Base-by-base conservation (phyloP, 2,329 filamentous ascomycete genomes). In the Nothophaeocryptopus gaeumannii region DNA sequence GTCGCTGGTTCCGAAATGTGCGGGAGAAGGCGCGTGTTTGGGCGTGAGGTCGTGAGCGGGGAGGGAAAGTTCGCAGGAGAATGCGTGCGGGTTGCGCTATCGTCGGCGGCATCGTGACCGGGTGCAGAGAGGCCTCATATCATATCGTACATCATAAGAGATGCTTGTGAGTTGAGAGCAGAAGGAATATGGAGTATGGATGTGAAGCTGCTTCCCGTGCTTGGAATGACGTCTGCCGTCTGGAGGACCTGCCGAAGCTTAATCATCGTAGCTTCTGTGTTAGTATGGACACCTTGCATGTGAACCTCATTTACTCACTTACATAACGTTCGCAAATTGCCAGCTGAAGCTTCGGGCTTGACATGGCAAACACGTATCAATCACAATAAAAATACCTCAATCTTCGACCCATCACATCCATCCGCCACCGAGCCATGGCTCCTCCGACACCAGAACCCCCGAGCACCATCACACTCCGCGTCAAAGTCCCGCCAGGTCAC, bases 341-440 rank as follows among this genome's bases (percentile, higher is more conserved):
- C 62, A 85, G 42, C 76, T 77, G 20, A 78, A 78, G 43, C 74
- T 99, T 38, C 83, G 90, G 45, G 95, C 88, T 53, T 86, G 90
- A 0, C 89, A 96, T 63, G 85, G 88, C 38, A 84, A 82, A 11
- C 95, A 89, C 69, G 80, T 95, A 30, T 79, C 78, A 15, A 77
- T 82, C 14, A 84, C 95, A 33, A 78, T 96, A 50, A 78, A 82
- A 50, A 92, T 52, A 84, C 95, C 48, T 80, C 83, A 53, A 85
- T 89, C 66, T 88, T 99, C 63, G 78, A 80, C 20, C 3, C 20
- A 26, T 26, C 20, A 26, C 20, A 26, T 26, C 20, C 37, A 8
- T 35, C 40, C 12, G 39, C 2, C 39, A 13, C 39, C 39, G 32
- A 14, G 46, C 12, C 44, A 66, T 65, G 63, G 46, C 63, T 15